Evolutionary conservation across 257 asterid genomes (phyloP).

Genomic region (Nicotiana otophora): DNA sequence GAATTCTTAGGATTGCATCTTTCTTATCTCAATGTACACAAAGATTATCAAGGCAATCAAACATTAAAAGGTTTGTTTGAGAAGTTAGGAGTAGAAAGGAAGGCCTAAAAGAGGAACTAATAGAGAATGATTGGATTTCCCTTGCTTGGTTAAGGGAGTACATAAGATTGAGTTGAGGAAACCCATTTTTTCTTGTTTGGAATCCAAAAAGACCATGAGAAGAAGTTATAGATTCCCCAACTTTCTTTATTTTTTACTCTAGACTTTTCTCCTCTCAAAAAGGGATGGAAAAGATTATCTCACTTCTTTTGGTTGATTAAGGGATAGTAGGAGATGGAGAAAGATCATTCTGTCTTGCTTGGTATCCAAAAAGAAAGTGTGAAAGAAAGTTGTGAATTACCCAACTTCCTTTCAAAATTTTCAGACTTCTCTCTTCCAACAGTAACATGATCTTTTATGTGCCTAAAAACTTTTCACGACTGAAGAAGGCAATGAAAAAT

Average conservation of each 20-base stretch:
- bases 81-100: background rate
- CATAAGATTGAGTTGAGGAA: background rate
- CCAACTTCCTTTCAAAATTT: background rate
- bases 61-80: background rate
- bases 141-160: background rate
- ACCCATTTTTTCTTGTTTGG: background rate
- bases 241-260: background rate
- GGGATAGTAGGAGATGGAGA: background rate
- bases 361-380: background rate
- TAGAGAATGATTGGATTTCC: background rate
- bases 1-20: background rate
- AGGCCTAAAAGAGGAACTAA: background rate
- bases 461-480: background rate
- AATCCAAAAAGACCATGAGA: background rate
- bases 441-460: background rate
- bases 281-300: background rate
- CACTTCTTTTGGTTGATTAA: background rate
- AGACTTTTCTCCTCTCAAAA: background rate
- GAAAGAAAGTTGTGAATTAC: background rate
- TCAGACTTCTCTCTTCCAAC: background rate
- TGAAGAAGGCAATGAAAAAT: background rate
- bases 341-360: background rate
- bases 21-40: background rate
- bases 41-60: background rate
- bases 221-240: background rate